Conservation (phyloP, 2,329 filamentous ascomycete genomes). For the Fusarium agapanthi region DNA sequence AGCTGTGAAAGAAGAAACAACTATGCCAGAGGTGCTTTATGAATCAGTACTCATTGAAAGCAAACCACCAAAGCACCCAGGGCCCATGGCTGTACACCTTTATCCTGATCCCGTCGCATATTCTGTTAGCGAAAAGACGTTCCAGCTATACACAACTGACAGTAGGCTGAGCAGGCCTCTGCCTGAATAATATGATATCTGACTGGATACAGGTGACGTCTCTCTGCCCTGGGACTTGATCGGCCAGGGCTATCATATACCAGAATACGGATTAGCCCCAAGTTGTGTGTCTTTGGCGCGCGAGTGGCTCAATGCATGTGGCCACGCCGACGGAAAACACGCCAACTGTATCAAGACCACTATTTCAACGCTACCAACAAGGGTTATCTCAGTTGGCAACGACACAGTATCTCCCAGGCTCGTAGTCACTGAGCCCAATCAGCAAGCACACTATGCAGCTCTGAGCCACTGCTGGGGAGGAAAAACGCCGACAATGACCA, state of each 20-base stretch:
- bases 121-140: background rate
- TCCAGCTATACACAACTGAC: background rate
- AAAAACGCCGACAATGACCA: constrained; percentile 1
- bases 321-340: background rate
- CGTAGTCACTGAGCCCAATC: background rate
- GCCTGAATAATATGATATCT: rapidly evolving
- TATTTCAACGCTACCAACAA: background rate
- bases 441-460: background rate
- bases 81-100: background rate
- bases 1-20: background rate
- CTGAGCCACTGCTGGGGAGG: constrained; percentile 11
- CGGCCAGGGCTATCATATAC: background rate
- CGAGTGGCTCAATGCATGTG: background rate
- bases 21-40: background rate
- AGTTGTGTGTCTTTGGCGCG: background rate
- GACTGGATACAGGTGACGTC: background rate
- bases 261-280: background rate
- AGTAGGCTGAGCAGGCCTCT: background rate
- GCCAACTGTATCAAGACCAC: background rate
- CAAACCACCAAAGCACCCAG: background rate
- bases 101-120: background rate
- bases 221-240: background rate
- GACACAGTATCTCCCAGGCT: background rate
- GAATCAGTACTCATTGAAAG: background rate
- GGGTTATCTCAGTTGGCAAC: background rate